Base-by-base conservation (phyloP, 2,329 filamentous ascomycete genomes). In the Arthrinium phaeospermum region DNA sequence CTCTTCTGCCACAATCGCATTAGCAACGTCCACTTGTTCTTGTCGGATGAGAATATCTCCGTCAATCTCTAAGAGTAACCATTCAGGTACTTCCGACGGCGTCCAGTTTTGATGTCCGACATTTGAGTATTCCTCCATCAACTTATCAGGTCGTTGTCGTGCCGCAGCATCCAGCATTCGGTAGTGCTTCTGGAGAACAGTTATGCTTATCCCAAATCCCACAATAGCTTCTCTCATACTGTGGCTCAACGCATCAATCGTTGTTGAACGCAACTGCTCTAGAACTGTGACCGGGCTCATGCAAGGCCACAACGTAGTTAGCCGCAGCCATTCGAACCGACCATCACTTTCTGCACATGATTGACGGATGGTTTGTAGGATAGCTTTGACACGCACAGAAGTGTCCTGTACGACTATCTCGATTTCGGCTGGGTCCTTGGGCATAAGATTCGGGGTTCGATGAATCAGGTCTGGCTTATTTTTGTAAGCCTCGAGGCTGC, bases 1-100 rank as follows among this genome's bases (percentile, higher is more conserved):
- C 0, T 75, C 69, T 0, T 91, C 91, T 0, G 81, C 81, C 1
- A 91, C 90, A 22, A 89, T 93, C 0, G 89, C 88, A 1, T 81
- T 75, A 0, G 91, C 91, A 14, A 94, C 91, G 6, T 89, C 84
- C 0, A 91, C 84, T 75, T 94, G 92, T 4, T 89, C 87, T 0
- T 84, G 81, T 0, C 92, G 86, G 69, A 94, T 90, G 24, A 91
- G 83, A 2, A 94, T 81, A 72, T 92, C 86, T 0, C 86, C 83
- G 64, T 94, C 92, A 19, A 94, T 87, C 74, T 94, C 91, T 0
- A 94, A 79, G 0, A 94, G 81, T 0, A 94, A 78, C 89, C 91
- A 93, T 75, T 94, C 91, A 0, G 89, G 84, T 41, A 85, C 77
- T 0, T 88, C 78, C 0, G 78, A 13, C 0, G 90, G 87, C 0